These are phyloP conservation scores for Calonectria henricotiae DNA, from an alignment of 2,329 filamentous ascomycete genomes.

Conservation along the genomic window DNA sequence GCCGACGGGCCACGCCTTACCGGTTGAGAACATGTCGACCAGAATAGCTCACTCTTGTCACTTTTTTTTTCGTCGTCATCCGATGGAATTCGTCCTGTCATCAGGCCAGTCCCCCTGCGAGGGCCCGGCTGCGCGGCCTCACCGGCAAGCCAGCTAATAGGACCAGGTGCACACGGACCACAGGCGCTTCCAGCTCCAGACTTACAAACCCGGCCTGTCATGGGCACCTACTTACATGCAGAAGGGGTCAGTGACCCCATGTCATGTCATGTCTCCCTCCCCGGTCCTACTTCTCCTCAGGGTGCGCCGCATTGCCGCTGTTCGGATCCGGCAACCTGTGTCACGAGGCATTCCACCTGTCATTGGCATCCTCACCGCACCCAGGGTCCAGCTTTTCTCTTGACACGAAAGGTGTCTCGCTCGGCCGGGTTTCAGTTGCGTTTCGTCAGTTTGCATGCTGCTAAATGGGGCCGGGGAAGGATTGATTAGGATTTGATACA, in stretches of 20 bases:
- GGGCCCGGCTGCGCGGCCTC: constrained; percentile 26
- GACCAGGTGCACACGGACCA: constrained; percentile 34
- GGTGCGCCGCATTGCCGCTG: constrained; percentile 9
- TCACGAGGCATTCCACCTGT: constrained; percentile 12
- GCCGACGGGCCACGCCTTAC: background rate
- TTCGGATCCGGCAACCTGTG: constrained; percentile 26
- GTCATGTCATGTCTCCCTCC: constrained; percentile 2
- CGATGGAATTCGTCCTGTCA: constrained; percentile 9
- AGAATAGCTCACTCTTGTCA: background rate
- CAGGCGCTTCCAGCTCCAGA: background rate
- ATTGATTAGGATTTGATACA: constrained; percentile 43
- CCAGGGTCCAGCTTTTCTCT: constrained; percentile 1
- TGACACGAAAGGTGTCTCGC: constrained; percentile 1
- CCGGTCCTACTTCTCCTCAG: constrained; percentile 11
- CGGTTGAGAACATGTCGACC: background rate
- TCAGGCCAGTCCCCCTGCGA: constrained; percentile 16
- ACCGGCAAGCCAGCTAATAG: constrained; percentile 20
- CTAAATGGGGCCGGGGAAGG: background rate
- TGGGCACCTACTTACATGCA: constrained; percentile 9
- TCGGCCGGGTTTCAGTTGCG: constrained; percentile 46
- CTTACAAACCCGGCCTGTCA: background rate
- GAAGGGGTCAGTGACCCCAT: constrained; percentile 19
- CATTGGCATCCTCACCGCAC: background rate
- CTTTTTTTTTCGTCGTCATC: background rate
- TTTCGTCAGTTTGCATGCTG: constrained; percentile 40